These are phyloP conservation scores for Globisporangium cederbergense DNA, from an alignment of 352 stramenopile species.

Conservation along the genomic window DNA sequence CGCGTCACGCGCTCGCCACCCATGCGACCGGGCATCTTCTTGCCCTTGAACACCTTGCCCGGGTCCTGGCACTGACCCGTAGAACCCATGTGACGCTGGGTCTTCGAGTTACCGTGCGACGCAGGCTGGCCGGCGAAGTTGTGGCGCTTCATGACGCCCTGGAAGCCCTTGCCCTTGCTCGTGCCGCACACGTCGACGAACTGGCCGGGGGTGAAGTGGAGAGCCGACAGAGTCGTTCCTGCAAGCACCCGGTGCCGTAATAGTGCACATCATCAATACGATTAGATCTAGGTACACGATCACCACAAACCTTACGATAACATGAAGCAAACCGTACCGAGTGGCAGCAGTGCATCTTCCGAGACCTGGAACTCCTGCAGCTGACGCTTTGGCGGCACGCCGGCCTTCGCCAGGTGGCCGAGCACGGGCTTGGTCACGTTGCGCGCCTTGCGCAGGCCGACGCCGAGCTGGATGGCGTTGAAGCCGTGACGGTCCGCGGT, in stretches of 20 bases:
- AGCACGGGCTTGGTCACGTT: slow-evolving; percentile 93
- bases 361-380: slow-evolving; percentile 95
- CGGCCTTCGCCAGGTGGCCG: slow-evolving; percentile 91
- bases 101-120: slow-evolving; percentile 98
- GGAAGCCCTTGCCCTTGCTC: slow-evolving; percentile 87
- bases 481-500: slow-evolving; percentile 93
- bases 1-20: slow-evolving; percentile 92
- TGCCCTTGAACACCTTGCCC: slow-evolving; percentile 98
- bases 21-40: slow-evolving; percentile 99
- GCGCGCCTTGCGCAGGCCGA: slow-evolving; percentile 94
- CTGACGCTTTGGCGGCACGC: slow-evolving; percentile 91
- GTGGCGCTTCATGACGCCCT: slow-evolving; percentile 98
- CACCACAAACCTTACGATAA: no score
- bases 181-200: slow-evolving; percentile 96
- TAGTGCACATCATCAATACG: background rate
- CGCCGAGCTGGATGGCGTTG: slow-evolving; percentile 93
- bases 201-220: slow-evolving; percentile 98
- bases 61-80: slow-evolving; percentile 98
- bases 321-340: slow-evolving; percentile 36
- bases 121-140: slow-evolving; percentile 96
- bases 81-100: slow-evolving; percentile 94
- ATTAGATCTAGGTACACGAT: background rate
- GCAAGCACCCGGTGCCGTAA: background rate
- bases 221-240: slow-evolving; percentile 89
- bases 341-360: slow-evolving; percentile 81